Base-by-base conservation (phyloP, 352 stramenopile genomes). In the Phytophthora meadii region DNA sequence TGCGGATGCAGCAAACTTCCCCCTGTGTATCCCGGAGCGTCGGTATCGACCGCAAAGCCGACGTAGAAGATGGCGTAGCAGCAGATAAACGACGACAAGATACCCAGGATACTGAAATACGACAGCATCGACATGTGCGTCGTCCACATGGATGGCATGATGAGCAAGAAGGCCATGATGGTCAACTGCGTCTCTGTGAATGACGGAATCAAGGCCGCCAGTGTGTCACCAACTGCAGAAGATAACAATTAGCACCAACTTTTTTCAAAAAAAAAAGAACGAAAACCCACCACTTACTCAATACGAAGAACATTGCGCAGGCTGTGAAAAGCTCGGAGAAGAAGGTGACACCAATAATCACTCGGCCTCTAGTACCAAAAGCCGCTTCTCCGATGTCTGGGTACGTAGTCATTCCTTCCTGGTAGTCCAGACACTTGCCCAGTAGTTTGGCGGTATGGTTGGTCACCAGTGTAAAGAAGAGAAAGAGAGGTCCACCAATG, bases 361-460 rank as follows among this genome's bases (percentile, higher is more conserved):
- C 51, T 37, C 82, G 80, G 3, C 85, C 87, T 45, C 68, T 74
- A 1, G 81, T 90, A 30, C 87, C 87, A 53, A 93, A 95, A 25
- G 87, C 87, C 0, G 82, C 85, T 41, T 93, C 82, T n/a, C 83
- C 87, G 41, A 95, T 93, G 45, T 95, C 87, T 12, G 84, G 84
- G 50, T 93, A 95, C 50, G 87, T 90, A 58, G 72, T 77, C 83
- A 96, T 94, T 60, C 85, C 81, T 36, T 90, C 79, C 70, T 95
- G 81, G 60, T 92, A 91, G 52, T 86, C 74, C 39, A 96, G 73
- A 54, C 85, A 94, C 41, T 87, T 82, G 51, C 88, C 88, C 17
- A 96, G 70, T 12, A 96, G 65, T 54, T 94, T 94, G 62, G 74
- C 88, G 17, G 88, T 95, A 72, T 94, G 80, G 70, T 94, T 96